A percentile compares a stretch with the other conserved stretches of the same genome.
Evolutionary conservation across 805 yeast genomes (phyloP).

Genomic region (Lipomyces oligophaga): DNA sequence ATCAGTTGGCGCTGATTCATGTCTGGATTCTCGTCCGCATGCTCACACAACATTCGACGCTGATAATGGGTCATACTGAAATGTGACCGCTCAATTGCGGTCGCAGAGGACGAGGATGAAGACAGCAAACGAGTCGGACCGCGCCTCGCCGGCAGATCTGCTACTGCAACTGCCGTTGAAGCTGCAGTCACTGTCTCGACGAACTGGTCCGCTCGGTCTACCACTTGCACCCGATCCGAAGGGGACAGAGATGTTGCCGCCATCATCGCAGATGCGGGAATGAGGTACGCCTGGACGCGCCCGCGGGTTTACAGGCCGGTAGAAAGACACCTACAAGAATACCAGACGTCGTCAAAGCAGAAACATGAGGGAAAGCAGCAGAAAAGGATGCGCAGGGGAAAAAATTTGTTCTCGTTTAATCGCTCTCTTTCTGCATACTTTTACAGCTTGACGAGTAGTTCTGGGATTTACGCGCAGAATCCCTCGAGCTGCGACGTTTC

Average conservation of each 20-base stretch:
- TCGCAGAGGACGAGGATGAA: background rate
- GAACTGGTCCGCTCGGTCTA: background rate
- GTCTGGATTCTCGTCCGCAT: conserved; percentile 24
- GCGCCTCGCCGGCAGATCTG: too few species aligned
- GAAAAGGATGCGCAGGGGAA: conserved; percentile 24
- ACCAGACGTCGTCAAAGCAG: background rate
- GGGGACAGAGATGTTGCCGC: background rate
- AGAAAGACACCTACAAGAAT: background rate
- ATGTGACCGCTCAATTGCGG: conserved; percentile 1
- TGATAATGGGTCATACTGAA: conserved; percentile 28
- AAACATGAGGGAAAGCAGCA: conserved; percentile 7
- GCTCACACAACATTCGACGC: conserved; percentile 23
- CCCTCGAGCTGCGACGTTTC: too few species aligned
- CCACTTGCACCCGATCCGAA: background rate
- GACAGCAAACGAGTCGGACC: too few species aligned
- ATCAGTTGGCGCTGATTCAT: conserved; percentile 22
- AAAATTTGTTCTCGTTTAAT: too few species aligned
- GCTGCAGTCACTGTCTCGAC: conserved; percentile 4
- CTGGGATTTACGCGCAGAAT: too few species aligned
- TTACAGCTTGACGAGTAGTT: too few species aligned
- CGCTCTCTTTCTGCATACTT: too few species aligned
- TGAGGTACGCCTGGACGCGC: background rate
- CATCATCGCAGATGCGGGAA: background rate
- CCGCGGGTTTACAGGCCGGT: background rate
- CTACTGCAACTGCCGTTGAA: background rate